phyloP scores from a whole-genome alignment of 2,329 filamentous ascomycete species.

The Colletotrichum sp. region DNA sequence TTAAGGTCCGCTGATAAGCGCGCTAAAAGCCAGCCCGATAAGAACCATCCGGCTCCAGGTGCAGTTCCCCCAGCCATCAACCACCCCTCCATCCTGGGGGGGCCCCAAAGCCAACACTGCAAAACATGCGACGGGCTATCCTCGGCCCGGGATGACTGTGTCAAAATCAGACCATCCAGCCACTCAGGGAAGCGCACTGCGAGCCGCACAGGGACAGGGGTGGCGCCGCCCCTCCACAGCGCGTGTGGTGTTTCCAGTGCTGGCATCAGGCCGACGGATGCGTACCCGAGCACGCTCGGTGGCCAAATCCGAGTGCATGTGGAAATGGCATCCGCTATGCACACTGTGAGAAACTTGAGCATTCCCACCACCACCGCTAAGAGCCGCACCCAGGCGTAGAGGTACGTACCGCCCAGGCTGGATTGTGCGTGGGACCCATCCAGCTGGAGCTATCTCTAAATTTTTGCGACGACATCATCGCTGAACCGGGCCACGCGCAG shows the following conservation, averaged over 20 bases:
- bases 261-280: constrained; percentile 1
- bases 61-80: constrained; percentile 9
- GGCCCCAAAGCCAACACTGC: neutral
- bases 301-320: neutral
- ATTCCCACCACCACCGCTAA: neutral
- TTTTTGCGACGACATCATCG: constrained; percentile 23
- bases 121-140: neutral
- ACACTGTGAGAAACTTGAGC: neutral
- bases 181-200: neutral
- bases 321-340: neutral
- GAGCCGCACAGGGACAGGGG: neutral
- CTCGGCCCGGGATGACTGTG: neutral
- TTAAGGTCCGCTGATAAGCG: constrained; percentile 10
- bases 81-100: neutral
- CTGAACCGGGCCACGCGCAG: neutral
- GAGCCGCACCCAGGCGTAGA: neutral
- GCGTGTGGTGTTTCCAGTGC: neutral
- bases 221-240: neutral
- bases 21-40: neutral
- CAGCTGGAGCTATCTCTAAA: constrained; percentile 17
- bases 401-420: neutral
- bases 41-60: neutral
- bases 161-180: neutral
- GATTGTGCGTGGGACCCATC: neutral
- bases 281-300: neutral